Evolutionary conservation across 129 eudicot genomes (phyloP), one percentile per base, ranked within the genome.

Genomic region (Artemisia tridentata): DNA sequence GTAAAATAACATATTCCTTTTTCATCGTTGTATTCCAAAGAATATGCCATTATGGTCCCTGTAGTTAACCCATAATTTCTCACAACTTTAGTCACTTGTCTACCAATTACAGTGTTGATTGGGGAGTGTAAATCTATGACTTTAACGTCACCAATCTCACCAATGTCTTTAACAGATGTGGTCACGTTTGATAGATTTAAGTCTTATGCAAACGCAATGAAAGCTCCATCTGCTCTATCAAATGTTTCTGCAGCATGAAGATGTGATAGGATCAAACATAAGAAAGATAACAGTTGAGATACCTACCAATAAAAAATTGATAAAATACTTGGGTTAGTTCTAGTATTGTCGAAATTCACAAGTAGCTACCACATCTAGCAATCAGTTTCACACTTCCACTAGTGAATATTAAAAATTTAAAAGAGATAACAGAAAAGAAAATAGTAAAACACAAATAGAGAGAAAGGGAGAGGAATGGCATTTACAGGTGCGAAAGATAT

Each of bases 171-270:
- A 6, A 90, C 88, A 17, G 78, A 61, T 54, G 97, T 90, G 1
- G 87, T 83, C 43, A 90, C 89, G 49, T 83, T 53, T 54, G 83
- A 71, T 67, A 90, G 63, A 64, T 87, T 52, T 7, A 90, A 87
- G 63, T 90, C 95, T 58, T 90, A 91, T 0, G 97, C 75, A 72
- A 90, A 90, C 20, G 97, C 95, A 58, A 90, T 87, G 82, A 90
- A 90, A 13, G 97, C 97, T 14, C 97, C 97, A 78, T 90, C 97
- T 27, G 97, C 97, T 77, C 97, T 84, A 66, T 87, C 95, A 73
- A 90, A 90, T 52, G 97, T 90, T 78, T 90, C 97, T 90, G 85
- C 84, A 79, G 53, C 55, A 38, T 38, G 45, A 38, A 38, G 45
- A 38, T 38, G 45, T 38, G 45, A 38, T 38, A 38, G 45, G 45